These are phyloP conservation scores for Fusarium sp. DNA, from an alignment of 2,329 filamentous ascomycete genomes.

Conservation along the genomic window DNA sequence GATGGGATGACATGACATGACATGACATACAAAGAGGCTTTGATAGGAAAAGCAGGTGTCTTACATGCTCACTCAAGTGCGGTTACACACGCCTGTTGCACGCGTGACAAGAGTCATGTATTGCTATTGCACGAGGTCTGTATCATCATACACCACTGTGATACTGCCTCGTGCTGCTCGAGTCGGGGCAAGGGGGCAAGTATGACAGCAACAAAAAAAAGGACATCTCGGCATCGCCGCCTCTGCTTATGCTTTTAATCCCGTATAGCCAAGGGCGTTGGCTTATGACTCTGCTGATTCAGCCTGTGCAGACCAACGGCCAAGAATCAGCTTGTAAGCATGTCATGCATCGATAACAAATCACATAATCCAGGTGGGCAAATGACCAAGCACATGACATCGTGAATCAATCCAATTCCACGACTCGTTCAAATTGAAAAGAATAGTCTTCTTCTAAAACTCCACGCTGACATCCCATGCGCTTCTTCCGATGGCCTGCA, in stretches of 20 bases:
- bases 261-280: not conserved
- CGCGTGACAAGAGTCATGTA: constrained; percentile 13
- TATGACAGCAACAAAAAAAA: not conserved
- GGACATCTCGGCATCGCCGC: not conserved
- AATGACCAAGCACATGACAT: not conserved
- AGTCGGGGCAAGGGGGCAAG: not conserved
- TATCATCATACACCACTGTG: constrained; percentile 5
- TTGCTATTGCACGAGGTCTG: not conserved
- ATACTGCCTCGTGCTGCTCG: not conserved
- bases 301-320: not conserved
- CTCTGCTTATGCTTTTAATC: not conserved
- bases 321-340: constrained; percentile 8
- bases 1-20: too few relatives aligned
- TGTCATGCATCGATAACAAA: not conserved
- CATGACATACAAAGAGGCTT: not conserved
- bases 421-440: constrained; percentile 9
- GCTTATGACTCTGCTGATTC: constrained; percentile 4
- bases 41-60: too few relatives aligned
- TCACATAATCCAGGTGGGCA: not conserved
- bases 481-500: constrained; percentile 41
- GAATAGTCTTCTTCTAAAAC: constrained; percentile 36
- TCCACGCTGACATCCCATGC: constrained; percentile 41
- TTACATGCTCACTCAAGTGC: constrained; percentile 1
- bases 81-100: constrained; percentile 27
- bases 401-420: constrained; percentile 6